Conservation (phyloP, 2,329 filamentous ascomycete genomes). For the Fusarium scirpi region DNA sequence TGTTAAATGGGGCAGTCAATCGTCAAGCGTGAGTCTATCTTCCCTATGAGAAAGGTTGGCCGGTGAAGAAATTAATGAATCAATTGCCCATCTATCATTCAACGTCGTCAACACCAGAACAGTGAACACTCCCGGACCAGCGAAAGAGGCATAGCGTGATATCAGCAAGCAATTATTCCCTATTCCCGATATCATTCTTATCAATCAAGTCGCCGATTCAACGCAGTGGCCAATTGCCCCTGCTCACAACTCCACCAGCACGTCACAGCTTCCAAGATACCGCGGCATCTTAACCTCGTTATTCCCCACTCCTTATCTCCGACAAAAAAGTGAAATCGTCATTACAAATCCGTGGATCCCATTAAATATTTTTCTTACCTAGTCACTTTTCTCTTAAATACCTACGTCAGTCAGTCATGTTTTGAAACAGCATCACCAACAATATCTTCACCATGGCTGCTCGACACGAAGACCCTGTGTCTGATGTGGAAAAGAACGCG, state of each 20-base stretch:
- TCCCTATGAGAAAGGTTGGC: no score
- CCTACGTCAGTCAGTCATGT: slow-evolving; percentile 10
- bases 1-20: no score
- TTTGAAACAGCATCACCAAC: neutral
- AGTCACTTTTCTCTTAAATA: slow-evolving; percentile 5
- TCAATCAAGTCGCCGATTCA: neutral
- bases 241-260: neutral
- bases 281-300: slow-evolving; percentile 12
- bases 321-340: slow-evolving; percentile 8
- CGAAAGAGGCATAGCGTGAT: no score
- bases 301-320: slow-evolving; percentile 29
- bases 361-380: neutral
- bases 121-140: no score
- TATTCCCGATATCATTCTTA: neutral
- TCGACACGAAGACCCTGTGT: neutral
- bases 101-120: no score
- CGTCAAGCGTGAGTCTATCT: no score
- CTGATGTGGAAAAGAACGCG: slow-evolving; percentile 12
- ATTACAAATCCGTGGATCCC: slow-evolving; percentile 35
- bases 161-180: neutral
- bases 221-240: neutral
- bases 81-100: no score
- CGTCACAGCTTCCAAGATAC: neutral
- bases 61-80: no score
- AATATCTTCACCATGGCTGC: neutral